Conservation (phyloP, 2,329 filamentous ascomycete species). For the Graphilbum ipis-grandicollis region DNA sequence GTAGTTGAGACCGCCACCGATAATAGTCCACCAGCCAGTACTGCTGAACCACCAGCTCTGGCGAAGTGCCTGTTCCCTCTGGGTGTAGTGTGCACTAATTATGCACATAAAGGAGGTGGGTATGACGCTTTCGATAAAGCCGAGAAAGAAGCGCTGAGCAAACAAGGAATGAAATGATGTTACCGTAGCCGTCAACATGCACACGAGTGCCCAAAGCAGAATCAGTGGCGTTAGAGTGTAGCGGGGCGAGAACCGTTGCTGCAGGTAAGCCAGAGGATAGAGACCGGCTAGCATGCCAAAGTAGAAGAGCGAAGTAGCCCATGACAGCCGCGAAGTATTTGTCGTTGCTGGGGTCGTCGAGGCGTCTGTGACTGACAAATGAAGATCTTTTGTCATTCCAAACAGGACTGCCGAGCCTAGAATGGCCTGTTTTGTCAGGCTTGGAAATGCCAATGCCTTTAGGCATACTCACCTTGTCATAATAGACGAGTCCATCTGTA, state of each 20-base stretch:
- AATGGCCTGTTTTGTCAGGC: slow-evolving; percentile 38
- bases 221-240: slow-evolving; percentile 45
- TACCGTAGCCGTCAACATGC: slow-evolving; percentile 28
- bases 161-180: slow-evolving; percentile 39
- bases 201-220: slow-evolving; percentile 47
- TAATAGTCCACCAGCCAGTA: slow-evolving; percentile 41
- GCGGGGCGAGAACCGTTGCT: slow-evolving; percentile 52
- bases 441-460: not conserved
- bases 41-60: slow-evolving; percentile 52
- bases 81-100: slow-evolving; percentile 45
- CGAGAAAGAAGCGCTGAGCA: slow-evolving; percentile 47
- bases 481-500: slow-evolving; percentile 49
- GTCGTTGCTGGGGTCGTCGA: slow-evolving; percentile 31
- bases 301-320: slow-evolving; percentile 67
- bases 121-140: slow-evolving; percentile 45
- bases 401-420: slow-evolving; percentile 56
- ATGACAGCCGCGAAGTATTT: slow-evolving; percentile 51
- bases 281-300: slow-evolving; percentile 61
- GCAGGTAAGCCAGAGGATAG: slow-evolving; percentile 54
- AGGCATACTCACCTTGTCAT: slow-evolving; percentile 37
- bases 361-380: slow-evolving; percentile 32
- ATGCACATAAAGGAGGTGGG: slow-evolving; percentile 52
- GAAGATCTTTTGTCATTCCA: slow-evolving; percentile 52
- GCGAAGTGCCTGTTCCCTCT: slow-evolving; percentile 43
- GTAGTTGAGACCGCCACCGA: slow-evolving; percentile 48